Evolutionary conservation across 441 rosid species (phyloP).

Genomic region (Populus trichocarpa): DNA sequence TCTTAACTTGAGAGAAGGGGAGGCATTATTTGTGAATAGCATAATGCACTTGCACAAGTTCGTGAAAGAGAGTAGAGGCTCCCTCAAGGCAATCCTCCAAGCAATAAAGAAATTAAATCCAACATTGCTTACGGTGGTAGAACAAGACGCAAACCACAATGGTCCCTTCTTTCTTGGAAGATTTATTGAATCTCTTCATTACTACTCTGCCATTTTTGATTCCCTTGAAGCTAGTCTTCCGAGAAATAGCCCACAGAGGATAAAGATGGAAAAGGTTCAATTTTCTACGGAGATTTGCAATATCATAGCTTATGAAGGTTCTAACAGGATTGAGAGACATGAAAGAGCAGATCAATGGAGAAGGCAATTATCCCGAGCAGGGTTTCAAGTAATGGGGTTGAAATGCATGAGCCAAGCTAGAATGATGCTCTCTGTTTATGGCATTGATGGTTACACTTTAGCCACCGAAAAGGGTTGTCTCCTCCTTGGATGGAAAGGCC

Average conservation of each 20-base stretch:
- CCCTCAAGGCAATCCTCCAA: conserved; percentile 64
- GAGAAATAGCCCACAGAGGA: conserved; percentile 45
- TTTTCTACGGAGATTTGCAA: conserved; percentile 59
- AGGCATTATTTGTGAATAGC: conserved; percentile 48
- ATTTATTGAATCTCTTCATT: conserved; percentile 66
- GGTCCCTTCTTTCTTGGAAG: conserved; percentile 73
- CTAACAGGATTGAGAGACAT: conserved; percentile 51
- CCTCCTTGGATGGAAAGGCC: conserved; percentile 70
- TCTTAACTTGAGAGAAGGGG: conserved; percentile 49
- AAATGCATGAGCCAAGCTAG: conserved; percentile 57
- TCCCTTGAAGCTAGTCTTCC: conserved; percentile 38
- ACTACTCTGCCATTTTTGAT: conserved; percentile 42
- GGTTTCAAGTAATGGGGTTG: conserved; percentile 51
- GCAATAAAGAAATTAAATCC: conserved; percentile 59
- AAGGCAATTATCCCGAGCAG: conserved; percentile 63
- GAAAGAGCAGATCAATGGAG: conserved; percentile 74
- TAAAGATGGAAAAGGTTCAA: conserved; percentile 54
- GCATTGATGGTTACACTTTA: conserved; percentile 58
- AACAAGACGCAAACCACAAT: conserved; percentile 71
- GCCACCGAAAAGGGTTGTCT: conserved; percentile 52
- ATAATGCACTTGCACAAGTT: conserved; percentile 57
- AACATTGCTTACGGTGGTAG: conserved; percentile 45
- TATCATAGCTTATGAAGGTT: conserved; percentile 55
- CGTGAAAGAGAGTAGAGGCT: conserved; percentile 63
- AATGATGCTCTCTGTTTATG: conserved; percentile 60